Percentiles rank a stretch among this genome's conserved stretches.
Conservation (phyloP, 495 filamentous ascomycete species). For the Penicillium coffeae region DNA sequence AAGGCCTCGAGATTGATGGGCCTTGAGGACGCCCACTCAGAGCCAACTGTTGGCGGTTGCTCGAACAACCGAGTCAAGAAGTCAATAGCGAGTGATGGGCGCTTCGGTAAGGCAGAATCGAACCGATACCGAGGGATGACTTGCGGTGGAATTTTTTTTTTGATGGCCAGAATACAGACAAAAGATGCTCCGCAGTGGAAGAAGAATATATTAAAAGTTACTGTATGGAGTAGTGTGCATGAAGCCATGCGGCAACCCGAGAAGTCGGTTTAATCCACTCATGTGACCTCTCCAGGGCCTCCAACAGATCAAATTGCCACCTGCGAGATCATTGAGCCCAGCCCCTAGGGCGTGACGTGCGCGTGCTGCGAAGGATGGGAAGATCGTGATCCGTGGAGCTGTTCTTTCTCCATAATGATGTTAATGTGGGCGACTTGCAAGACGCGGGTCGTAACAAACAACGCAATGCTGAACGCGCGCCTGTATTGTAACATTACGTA, state of each 20-base stretch:
- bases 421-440: not conserved
- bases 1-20: not conserved
- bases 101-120: not conserved
- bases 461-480: not conserved
- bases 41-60: constrained; percentile 1
- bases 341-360: not conserved
- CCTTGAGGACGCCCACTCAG: constrained; percentile 2
- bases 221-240: not conserved
- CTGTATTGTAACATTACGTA: not conserved
- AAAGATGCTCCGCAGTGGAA: not conserved
- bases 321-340: not conserved
- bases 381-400: constrained; percentile 3
- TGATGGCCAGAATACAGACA: not conserved
- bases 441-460: not conserved
- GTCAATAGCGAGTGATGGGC: not conserved
- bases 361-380: not conserved
- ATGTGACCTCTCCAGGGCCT: not conserved
- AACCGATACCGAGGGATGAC: not conserved
- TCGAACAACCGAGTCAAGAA: constrained; percentile 6
- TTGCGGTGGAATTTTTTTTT: too few relatives aligned
- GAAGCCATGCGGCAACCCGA: not conserved
- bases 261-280: not conserved
- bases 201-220: not conserved
- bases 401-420: not conserved
- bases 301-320: not conserved